Conservation (phyloP, 805 yeast genomes). For the Jamesozyma rosinii region DNA sequence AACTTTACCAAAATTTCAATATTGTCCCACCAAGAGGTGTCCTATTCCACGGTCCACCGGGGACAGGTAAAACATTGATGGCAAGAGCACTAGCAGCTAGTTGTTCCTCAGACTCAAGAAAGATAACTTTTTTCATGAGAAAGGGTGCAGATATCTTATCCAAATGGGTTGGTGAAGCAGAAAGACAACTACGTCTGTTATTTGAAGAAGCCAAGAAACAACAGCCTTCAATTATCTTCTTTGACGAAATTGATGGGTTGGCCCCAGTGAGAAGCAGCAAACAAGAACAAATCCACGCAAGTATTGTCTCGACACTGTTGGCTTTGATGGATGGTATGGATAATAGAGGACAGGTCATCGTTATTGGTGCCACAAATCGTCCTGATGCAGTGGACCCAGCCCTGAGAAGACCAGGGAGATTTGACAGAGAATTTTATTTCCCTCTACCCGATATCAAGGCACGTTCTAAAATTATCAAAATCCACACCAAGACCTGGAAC, state of each 20-base stretch:
- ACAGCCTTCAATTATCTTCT: constrained; percentile 92
- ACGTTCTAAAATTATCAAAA: constrained; percentile 65
- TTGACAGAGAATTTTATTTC: constrained; percentile 93
- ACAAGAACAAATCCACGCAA: constrained; percentile 97
- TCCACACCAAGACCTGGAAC: constrained; percentile 84
- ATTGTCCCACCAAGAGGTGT: constrained; percentile 98
- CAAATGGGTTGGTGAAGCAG: constrained; percentile 99
- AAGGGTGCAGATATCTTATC: constrained; percentile 96
- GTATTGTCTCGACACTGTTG: constrained; percentile 87
- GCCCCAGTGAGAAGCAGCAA: constrained; percentile 97
- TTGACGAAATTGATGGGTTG: constrained; percentile 95
- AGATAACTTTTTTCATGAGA: constrained; percentile 93
- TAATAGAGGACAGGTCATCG: constrained; percentile 94
- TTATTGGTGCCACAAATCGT: constrained; percentile 94
- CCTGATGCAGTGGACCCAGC: constrained; percentile 99
- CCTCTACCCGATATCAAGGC: constrained; percentile 82
- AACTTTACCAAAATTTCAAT: constrained; percentile 76
- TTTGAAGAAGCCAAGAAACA: constrained; percentile 94
- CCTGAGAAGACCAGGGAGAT: constrained; percentile 90
- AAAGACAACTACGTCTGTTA: constrained; percentile 77
- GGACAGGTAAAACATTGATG: constrained; percentile 97
- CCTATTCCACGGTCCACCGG: constrained; percentile 96
- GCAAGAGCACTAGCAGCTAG: constrained; percentile 96
- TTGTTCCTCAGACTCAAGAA: constrained; percentile 73
- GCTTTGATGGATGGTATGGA: constrained; percentile 99